Base-by-base conservation (phyloP, 176 grass and related monocot species). In the Saccharum officinarum region DNA sequence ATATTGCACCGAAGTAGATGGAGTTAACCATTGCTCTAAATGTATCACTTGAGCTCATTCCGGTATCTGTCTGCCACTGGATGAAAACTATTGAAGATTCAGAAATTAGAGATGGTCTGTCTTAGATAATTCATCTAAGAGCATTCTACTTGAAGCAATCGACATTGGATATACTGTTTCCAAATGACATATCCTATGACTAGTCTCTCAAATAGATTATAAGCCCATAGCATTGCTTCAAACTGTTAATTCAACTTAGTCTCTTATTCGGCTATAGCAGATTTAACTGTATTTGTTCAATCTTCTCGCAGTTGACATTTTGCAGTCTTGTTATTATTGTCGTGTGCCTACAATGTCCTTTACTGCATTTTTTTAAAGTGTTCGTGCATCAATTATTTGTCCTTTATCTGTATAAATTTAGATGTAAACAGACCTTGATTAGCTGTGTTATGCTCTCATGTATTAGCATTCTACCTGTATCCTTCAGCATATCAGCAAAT, bases 71-170 rank as follows among this genome's bases (percentile, higher is more conserved):
- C 79, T 31, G 59, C 8, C 36, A 73, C 1, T 83, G 7, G 23
- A 7, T 73, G 67, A 50, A 38, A 65, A 55, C 5, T 79, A 44
- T 44, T 79, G n/a, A 89, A 28, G 67, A 18, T 37, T 49, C n/a
- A 86, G 80, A 52, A 30, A 80, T 26, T 64, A 81, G 23, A 69
- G 62, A 55, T 10, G 3, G 15, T 0, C 55, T 11, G 11, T 78
- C 15, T 70, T 60, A 60, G 57, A 60, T 33, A 78, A n/a, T 42
- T 57, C 46, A 80, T 46, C 54, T 83, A n/a, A 88, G 47, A 74
- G 23, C 37, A 12, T 39, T 44, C 12, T 20, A 46, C 20, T 67
- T 33, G 15, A 67, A 73, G 22, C 22, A 11, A 33, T 72, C 23
- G 1, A 18, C 25, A 39, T 73, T 57, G 18, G 26, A 74, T 44